Conservation (phyloP, 2,329 filamentous ascomycete species). For the Arthrocladium fulminans region DNA sequence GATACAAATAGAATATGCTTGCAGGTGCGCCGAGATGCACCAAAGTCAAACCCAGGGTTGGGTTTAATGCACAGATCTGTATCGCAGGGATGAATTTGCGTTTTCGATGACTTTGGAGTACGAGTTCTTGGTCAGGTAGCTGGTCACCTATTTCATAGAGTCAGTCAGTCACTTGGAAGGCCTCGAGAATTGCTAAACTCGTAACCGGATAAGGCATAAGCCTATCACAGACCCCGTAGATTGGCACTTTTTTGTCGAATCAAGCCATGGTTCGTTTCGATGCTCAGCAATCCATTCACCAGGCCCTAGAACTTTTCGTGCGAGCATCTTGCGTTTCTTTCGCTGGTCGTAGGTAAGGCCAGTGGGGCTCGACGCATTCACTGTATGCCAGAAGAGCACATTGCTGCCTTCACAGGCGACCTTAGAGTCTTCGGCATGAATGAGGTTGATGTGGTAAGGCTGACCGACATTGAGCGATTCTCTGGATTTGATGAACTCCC, state of each 20-base stretch:
- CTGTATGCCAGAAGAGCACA: background rate
- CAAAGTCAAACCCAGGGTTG: too few species aligned
- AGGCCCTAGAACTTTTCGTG: background rate
- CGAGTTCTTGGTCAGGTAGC: too few species aligned
- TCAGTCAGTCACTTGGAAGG: background rate
- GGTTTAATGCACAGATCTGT: too few species aligned
- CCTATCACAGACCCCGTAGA: background rate
- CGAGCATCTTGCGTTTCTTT: background rate
- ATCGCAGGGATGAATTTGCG: too few species aligned
- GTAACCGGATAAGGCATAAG: background rate
- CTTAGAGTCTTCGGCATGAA: conserved; percentile 27
- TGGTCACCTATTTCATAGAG: background rate
- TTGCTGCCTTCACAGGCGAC: background rate
- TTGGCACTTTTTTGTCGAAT: background rate
- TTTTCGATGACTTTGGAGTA: too few species aligned
- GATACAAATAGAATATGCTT: too few species aligned
- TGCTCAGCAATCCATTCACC: background rate
- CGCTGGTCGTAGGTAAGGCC: background rate
- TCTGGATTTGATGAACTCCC: conserved; percentile 33
- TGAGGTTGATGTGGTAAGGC: conserved; percentile 27
- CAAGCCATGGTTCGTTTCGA: background rate
- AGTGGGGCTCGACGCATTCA: background rate
- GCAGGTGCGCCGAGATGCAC: too few species aligned
- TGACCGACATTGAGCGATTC: conserved; percentile 21
- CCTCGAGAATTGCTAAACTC: background rate